phyloP scores from a whole-genome alignment of 768 basidiomycete species.

The Leucogyrophana mollusca region DNA sequence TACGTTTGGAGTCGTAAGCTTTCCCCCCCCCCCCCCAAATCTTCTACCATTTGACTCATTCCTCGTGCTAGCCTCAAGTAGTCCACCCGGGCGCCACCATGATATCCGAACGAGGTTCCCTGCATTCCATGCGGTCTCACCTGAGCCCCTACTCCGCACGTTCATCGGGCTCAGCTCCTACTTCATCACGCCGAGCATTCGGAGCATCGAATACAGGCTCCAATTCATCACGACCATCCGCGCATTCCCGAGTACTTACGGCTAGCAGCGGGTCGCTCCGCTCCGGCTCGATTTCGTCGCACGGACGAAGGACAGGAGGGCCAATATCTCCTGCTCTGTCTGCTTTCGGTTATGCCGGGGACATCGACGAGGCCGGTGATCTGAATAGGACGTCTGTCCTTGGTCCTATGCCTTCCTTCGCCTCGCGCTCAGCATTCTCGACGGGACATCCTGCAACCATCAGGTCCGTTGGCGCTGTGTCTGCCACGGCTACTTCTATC shows the following conservation, averaged over 20 bases:
- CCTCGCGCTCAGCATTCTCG: slow-evolving; percentile 16
- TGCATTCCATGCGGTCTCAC: slow-evolving; percentile 63
- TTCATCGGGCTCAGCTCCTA: slow-evolving; percentile 54
- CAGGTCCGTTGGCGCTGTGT: slow-evolving; percentile 23
- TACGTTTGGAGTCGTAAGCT: slow-evolving; percentile 64
- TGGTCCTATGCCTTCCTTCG: slow-evolving; percentile 33
- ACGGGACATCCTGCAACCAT: too few relatives aligned
- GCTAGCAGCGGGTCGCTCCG: slow-evolving; percentile 39
- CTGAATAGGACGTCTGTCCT: slow-evolving; percentile 25
- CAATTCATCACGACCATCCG: slow-evolving; percentile 53
- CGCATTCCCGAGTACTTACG: slow-evolving; percentile 36
- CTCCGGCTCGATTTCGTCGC: slow-evolving; percentile 54
- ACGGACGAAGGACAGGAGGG: slow-evolving; percentile 42
- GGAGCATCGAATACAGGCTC: slow-evolving; percentile 44
- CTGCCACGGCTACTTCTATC: slow-evolving; percentile 18
- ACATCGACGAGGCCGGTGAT: slow-evolving; percentile 7
- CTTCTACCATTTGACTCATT: background rate
- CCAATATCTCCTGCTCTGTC: slow-evolving; percentile 50
- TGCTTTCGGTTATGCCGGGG: slow-evolving; percentile 38
- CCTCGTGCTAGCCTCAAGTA: slow-evolving; percentile 37
- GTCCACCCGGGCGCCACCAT: slow-evolving; percentile 39
- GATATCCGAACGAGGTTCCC: slow-evolving; percentile 61
- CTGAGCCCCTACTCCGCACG: slow-evolving; percentile 45
- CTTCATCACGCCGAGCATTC: slow-evolving; percentile 42
- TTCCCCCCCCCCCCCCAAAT: background rate